A percentile compares a stretch with the other conserved stretches of the same genome.
phyloP scores from a whole-genome alignment of 805 yeast species.

The Sugiyamaella lignohabitans region DNA sequence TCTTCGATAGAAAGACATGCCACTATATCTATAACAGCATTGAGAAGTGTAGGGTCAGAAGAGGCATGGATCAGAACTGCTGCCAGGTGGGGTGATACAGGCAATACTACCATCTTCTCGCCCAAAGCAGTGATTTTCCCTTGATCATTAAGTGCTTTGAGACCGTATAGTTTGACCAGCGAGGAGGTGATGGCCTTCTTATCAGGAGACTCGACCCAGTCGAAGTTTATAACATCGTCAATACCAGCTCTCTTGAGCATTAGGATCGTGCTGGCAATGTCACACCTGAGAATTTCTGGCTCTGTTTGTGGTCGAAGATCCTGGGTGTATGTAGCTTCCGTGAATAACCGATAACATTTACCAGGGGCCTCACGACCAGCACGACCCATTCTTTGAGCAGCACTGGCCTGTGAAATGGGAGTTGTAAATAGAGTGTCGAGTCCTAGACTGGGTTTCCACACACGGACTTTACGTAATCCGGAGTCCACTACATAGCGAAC shows the following conservation, averaged over 20 bases:
- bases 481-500: slow-evolving; percentile 89
- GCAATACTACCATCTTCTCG: slow-evolving; percentile 78
- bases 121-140: slow-evolving; percentile 80
- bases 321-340: slow-evolving; percentile 55
- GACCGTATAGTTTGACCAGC: slow-evolving; percentile 64
- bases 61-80: slow-evolving; percentile 71
- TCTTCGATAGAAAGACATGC: slow-evolving; percentile 93
- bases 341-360: slow-evolving; percentile 76
- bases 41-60: slow-evolving; percentile 36
- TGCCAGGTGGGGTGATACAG: slow-evolving; percentile 87
- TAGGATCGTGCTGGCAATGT: slow-evolving; percentile 75
- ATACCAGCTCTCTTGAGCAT: slow-evolving; percentile 80
- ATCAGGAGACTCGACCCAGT: slow-evolving; percentile 92
- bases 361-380: slow-evolving; percentile 98
- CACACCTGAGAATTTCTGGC: slow-evolving; percentile 85
- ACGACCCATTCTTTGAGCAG: slow-evolving; percentile 93
- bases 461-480: slow-evolving; percentile 87
- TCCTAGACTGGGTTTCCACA: slow-evolving; percentile 90
- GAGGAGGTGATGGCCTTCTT: slow-evolving; percentile 69
- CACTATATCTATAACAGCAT: slow-evolving; percentile 76
- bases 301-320: slow-evolving; percentile 74
- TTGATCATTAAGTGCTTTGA: slow-evolving; percentile 68
- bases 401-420: slow-evolving; percentile 90
- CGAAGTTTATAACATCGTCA: slow-evolving; percentile 71
- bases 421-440: slow-evolving; percentile 87